Evolutionary conservation across 73 alveolate genomes (phyloP), one percentile per base, ranked within the genome.

Genomic region (Paramecium primaurelia): DNA sequence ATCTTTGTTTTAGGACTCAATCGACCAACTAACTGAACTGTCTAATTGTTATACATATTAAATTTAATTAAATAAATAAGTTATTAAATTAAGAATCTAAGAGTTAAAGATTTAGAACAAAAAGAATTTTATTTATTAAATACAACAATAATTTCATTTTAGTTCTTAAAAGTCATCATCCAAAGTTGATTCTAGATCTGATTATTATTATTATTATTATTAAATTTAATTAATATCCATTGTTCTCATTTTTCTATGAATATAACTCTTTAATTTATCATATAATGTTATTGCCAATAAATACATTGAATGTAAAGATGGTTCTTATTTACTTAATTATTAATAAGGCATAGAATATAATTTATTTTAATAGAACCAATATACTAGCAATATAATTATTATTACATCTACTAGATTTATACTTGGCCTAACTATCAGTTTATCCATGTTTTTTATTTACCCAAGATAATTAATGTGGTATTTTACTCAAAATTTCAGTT

Each of bases 361-460:
- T 11, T 80, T 80, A 80, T 80, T 80, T 16, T 80, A 80, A 47
- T 80, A 80, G 32, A 80, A 80, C 91, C 91, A 80, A 80, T 80
- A 80, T 14, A 80, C 91, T 80, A 40, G 20, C n/a, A 80, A 6
- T 45, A 80, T 32, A 4, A 7, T 8, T 32, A 26, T 49, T 10
- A 49, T 49, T 80, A 80, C 91, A 80, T 80, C 91, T 80, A n/a
- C 91, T 80, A 44, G 91, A 80, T 80, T 80, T 80, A 47, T 32
- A 80, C 14, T 80, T 80, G 14, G 47, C 75, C 26, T 80, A 59
- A 45, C 64, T 34, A 80, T 80, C 91, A 18, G 47, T 36, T 42
- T 34, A 47, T 18, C 91, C 91, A 44, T 80, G 91, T 45, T 80
- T 80, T 25, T 80, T 80, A 26, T 80, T 80, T 1, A 80, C 91